These are phyloP conservation scores for Mycena sanguinolenta DNA, from an alignment of 768 basidiomycete species.

Conservation along the genomic window DNA sequence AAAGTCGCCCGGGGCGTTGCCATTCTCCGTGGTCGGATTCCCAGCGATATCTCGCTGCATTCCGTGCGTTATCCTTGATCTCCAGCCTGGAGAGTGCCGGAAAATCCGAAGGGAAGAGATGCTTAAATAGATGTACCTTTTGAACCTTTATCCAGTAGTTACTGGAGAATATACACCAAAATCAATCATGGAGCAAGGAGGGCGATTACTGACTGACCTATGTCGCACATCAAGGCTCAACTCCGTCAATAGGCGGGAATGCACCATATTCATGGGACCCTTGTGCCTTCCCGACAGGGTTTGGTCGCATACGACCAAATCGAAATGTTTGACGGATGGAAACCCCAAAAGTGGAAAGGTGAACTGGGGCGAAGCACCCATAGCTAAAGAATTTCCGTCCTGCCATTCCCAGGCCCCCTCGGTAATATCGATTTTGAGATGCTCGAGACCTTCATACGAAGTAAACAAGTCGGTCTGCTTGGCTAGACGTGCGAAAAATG, in stretches of 20 bases:
- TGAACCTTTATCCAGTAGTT: constrained; percentile 20
- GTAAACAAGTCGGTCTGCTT: background rate
- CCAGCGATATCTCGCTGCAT: constrained; percentile 30
- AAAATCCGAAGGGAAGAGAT: constrained; percentile 33
- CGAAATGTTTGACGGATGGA: constrained; percentile 38
- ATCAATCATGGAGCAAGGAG: background rate
- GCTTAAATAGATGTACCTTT: constrained; percentile 33
- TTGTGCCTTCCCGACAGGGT: constrained; percentile 21
- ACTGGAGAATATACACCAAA: constrained; percentile 7
- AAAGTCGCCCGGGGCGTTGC: background rate
- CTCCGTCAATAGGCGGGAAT: constrained; percentile 30
- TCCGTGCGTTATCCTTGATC: constrained; percentile 34
- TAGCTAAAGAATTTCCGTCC: constrained; percentile 35
- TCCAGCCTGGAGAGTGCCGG: constrained; percentile 32
- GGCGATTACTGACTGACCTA: constrained; percentile 29
- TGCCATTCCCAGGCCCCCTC: background rate
- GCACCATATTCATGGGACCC: constrained; percentile 39
- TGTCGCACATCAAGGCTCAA: constrained; percentile 36
- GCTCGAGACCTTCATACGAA: background rate
- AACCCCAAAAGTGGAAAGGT: constrained; percentile 36
- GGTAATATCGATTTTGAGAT: constrained; percentile 1
- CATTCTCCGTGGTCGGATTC: background rate
- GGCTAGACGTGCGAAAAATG: background rate
- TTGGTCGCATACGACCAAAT: constrained; percentile 39
- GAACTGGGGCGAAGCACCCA: constrained; percentile 34